These are phyloP conservation scores for Paragyromitra xinjiangensis DNA, from an alignment of 495 filamentous ascomycete genomes.

Conservation along the genomic window DNA sequence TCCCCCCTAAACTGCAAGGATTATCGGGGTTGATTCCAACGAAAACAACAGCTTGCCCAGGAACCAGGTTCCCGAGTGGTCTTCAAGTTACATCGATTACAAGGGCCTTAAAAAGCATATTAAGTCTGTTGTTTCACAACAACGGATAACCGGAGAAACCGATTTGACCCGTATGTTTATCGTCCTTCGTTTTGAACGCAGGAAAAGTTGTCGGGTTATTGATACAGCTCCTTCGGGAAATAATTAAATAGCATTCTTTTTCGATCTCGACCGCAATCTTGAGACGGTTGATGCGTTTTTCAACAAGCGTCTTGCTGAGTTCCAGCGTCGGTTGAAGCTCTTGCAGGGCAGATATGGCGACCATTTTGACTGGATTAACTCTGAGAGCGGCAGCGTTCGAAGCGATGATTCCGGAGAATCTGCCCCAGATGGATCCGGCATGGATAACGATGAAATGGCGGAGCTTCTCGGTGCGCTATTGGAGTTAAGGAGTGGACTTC, in stretches of 20 bases:
- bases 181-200: background rate
- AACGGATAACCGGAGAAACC: slow-evolving; percentile 70
- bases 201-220: slow-evolving; percentile 31
- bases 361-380: slow-evolving; percentile 50
- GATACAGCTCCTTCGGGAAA: slow-evolving; percentile 56
- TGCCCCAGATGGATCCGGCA: slow-evolving; percentile 61
- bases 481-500: slow-evolving; percentile 82
- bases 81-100: slow-evolving; percentile 91
- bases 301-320: slow-evolving; percentile 90
- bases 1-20: slow-evolving; percentile 28
- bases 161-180: slow-evolving; percentile 76
- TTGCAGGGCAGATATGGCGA: slow-evolving; percentile 83
- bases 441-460: slow-evolving; percentile 79
- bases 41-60: slow-evolving; percentile 72
- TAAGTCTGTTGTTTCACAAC: slow-evolving; percentile 69
- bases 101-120: slow-evolving; percentile 94
- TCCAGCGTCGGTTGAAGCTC: slow-evolving; percentile 79
- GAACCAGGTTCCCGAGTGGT: slow-evolving; percentile 97
- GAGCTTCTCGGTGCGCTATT: slow-evolving; percentile 89
- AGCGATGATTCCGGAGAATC: slow-evolving; percentile 61
- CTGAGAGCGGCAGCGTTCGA: slow-evolving; percentile 57
- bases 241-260: slow-evolving; percentile 80
- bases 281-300: slow-evolving; percentile 95
- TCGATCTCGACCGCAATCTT: slow-evolving; percentile 91
- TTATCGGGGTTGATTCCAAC: slow-evolving; percentile 24